Conservation (phyloP, 192 early-diverging fungal genomes). For the Umbelopsis ramanniana region DNA sequence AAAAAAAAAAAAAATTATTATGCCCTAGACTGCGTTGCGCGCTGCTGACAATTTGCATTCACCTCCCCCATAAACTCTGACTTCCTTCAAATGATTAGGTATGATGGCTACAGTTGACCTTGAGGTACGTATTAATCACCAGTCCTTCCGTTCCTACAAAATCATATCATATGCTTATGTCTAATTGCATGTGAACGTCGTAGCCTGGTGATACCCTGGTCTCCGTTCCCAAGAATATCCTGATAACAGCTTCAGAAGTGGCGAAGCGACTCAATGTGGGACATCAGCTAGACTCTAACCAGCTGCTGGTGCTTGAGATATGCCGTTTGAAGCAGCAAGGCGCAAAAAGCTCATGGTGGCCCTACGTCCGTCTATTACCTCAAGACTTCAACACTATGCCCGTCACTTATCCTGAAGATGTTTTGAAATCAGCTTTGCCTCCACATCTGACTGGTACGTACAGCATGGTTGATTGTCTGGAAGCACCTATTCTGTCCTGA, state of each 20-base stretch:
- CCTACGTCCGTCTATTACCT: conserved; percentile 54
- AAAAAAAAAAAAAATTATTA: not conserved
- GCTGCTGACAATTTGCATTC: no score
- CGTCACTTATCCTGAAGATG: conserved; percentile 44
- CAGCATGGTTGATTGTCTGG: not conserved
- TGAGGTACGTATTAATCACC: conserved; percentile 34
- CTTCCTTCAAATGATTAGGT: not conserved
- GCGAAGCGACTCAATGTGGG: conserved; percentile 40
- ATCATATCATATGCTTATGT: no score
- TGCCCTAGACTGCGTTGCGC: no score
- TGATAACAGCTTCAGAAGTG: conserved; percentile 49
- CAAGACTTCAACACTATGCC: conserved; percentile 59
- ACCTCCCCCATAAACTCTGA: no score
- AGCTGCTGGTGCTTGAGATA: conserved; percentile 53
- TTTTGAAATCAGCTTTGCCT: conserved; percentile 42
- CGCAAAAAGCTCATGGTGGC: conserved; percentile 46
- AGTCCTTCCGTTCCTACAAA: no score
- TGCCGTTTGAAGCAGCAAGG: conserved; percentile 41
- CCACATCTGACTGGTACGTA: conserved; percentile 42
- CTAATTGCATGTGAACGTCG: no score
- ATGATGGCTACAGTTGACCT: conserved; percentile 64
- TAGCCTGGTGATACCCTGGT: conserved; percentile 60
- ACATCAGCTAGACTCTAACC: conserved; percentile 49
- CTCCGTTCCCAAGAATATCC: conserved; percentile 50
- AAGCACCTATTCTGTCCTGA: no score